phyloP scores from a whole-genome alignment of 208 protist species.

The Leishmania guyanensis region DNA sequence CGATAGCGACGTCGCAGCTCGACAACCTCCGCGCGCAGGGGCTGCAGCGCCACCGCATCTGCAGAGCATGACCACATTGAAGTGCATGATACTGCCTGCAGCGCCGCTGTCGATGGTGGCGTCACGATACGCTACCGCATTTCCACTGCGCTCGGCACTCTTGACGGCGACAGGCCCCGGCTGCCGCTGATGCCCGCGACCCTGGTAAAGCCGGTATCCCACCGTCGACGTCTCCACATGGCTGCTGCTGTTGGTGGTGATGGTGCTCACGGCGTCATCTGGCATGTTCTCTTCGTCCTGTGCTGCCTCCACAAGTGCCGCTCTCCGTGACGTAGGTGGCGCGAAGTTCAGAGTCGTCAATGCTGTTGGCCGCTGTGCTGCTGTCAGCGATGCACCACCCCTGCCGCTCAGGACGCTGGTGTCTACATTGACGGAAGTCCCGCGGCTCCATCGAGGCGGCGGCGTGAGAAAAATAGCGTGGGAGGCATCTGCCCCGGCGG shows the following conservation, averaged over 20 bases:
- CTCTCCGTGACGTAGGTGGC: background rate
- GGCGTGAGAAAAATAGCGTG: background rate
- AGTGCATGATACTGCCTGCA: background rate
- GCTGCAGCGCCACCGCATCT: conserved; percentile 11
- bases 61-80: background rate
- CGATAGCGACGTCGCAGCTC: conserved; percentile 18
- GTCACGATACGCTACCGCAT: background rate
- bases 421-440: background rate
- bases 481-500: background rate
- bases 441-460: background rate
- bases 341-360: too few species aligned
- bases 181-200: background rate
- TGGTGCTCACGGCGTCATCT: background rate
- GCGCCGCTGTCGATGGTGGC: background rate
- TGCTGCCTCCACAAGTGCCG: background rate
- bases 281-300: background rate
- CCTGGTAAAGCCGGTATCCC: conserved; percentile 15
- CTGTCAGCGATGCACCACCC: background rate
- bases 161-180: background rate
- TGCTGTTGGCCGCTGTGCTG: too few species aligned
- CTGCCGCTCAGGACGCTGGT: background rate
- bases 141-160: background rate
- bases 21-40: conserved; percentile 14
- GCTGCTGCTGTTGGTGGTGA: background rate
- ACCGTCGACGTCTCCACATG: conserved; percentile 9